Evolutionary conservation across 345 rosid genomes (phyloP), one percentile per base, ranked within the genome.

Genomic region (Aquilaria yunnanensis): DNA sequence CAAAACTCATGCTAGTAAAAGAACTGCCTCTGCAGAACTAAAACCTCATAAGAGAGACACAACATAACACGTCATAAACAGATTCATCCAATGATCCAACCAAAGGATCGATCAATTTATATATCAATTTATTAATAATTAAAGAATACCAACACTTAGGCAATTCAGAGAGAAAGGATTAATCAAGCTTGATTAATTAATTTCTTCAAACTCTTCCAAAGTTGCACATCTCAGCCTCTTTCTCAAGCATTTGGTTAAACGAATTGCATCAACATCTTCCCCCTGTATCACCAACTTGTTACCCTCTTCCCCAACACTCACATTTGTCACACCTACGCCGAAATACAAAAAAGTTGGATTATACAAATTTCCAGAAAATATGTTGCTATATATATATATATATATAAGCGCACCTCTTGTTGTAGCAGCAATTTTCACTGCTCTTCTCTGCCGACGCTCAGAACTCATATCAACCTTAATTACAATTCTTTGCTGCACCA

Each of bases 401-500:
- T 1, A 0, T 56, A 47, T 60, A 13, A 29, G 32, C 32, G 37
- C 33, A 72, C 82, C 85, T n/a, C 55, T 51, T 63, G 64, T 69
- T 32, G 13, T 62, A 14, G 78, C 77, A 5, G 85, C 78, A 59
- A 63, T 52, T 59, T 70, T n/a, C 70, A 77, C 55, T 14, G 78
- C 80, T 50, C 70, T 75, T 49, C 50, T 65, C 47, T 74, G 51
- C 67, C 82, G 70, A 65, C 71, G 77, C 10, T 69, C 75, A 56
- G 74, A 54, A 11, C 73, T 51, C 50, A 32, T 63, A 8, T 63
- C 51, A 50, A 80, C 10, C 59, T 61, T 65, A 54, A 77, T 68
- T 56, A 70, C 51, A 54, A 77, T 75, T 75, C 77, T 80, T 70
- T 75, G 72, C 85, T 80, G 78, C 61, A 67, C 32, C 48, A 53